A percentile compares a stretch with the other conserved stretches of the same genome.
Conservation (phyloP, 305 asterid species). For the Rubia peregrina region DNA sequence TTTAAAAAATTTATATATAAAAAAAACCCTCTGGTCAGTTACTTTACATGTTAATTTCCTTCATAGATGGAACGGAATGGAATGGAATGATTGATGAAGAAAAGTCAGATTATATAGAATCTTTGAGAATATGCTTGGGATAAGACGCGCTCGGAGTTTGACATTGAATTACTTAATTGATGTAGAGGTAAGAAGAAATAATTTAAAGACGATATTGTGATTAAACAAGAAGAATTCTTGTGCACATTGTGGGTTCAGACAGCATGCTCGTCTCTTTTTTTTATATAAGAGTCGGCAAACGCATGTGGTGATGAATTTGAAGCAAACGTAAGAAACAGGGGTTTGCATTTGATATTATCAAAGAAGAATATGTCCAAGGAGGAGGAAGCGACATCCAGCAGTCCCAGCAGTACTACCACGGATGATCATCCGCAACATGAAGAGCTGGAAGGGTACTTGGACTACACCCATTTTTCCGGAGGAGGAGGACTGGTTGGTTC, state of each 20-base stretch:
- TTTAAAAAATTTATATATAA: no score
- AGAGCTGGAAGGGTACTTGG: background rate
- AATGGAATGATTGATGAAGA: background rate
- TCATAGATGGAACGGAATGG: no score
- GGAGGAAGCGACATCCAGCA: background rate
- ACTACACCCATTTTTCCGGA: background rate
- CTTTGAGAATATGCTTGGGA: background rate
- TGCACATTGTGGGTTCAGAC: constrained; percentile 1
- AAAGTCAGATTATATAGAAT: background rate
- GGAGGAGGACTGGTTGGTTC: background rate
- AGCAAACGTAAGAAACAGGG: background rate
- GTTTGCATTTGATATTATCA: background rate
- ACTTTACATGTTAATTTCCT: no score
- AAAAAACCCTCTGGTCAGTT: no score
- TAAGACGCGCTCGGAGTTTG: background rate
- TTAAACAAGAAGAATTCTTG: background rate
- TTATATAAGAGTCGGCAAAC: background rate
- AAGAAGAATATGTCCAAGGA: background rate
- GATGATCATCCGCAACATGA: background rate
- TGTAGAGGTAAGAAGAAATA: no score
- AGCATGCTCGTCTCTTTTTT: background rate
- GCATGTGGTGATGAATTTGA: no score
- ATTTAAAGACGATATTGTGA: background rate
- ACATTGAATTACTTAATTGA: background rate
- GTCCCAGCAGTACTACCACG: background rate